Conservation (phyloP, 2,329 filamentous ascomycete species). For the Colletotrichum plurivorum region DNA sequence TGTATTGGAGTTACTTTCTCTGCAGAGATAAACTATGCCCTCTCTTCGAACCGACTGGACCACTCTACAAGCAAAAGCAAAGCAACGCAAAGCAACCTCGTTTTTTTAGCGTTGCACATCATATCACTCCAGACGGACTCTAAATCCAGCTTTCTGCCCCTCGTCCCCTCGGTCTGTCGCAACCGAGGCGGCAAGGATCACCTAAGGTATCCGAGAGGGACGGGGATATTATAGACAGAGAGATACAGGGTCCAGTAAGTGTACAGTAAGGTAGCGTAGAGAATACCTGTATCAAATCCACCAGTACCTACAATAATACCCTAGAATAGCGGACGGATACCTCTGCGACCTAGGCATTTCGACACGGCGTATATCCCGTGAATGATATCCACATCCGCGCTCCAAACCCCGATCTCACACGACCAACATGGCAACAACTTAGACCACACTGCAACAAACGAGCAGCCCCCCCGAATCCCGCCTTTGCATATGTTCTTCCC, state of each 20-base stretch:
- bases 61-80: background rate
- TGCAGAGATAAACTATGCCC: constrained; percentile 22
- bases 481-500: too few species aligned
- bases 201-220: background rate
- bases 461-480: too few species aligned
- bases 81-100: constrained; percentile 2
- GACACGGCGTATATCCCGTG: too few species aligned
- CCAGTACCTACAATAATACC: too few species aligned
- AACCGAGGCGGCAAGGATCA: constrained; percentile 33
- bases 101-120: constrained; percentile 15
- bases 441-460: too few species aligned
- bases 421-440: too few species aligned
- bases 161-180: constrained; percentile 20
- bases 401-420: too few species aligned
- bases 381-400: too few species aligned
- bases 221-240: background rate
- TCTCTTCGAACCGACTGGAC: constrained; percentile 36
- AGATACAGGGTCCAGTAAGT: background rate
- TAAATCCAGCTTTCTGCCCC: constrained; percentile 1
- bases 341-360: too few species aligned
- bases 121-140: background rate
- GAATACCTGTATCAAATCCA: background rate
- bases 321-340: too few species aligned
- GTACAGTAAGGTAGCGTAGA: background rate
- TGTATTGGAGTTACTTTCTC: background rate